Evolutionary conservation across 192 early-diverging fungal genomes (phyloP).

Genomic region (Backusella mclennaniae): DNA sequence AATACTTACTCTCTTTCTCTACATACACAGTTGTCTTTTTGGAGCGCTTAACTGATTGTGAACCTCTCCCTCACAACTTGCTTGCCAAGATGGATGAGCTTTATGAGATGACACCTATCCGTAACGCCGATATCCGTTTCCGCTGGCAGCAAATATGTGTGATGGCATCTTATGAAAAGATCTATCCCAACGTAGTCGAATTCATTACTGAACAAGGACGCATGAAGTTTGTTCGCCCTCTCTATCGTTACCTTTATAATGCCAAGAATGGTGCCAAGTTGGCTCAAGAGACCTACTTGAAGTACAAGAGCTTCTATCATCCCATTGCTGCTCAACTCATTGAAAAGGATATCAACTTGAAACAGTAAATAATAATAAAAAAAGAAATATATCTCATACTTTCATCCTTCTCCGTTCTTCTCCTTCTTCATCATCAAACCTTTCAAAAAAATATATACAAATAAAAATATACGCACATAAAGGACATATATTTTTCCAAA

Average conservation of each 20-base stretch:
- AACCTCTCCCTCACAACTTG: constrained; percentile 54
- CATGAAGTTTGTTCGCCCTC: constrained; percentile 90
- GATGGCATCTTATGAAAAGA: constrained; percentile 68
- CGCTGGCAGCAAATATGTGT: constrained; percentile 85
- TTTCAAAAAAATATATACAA: not conserved
- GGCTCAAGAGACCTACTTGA: constrained; percentile 78
- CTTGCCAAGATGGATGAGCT: constrained; percentile 67
- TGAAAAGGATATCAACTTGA: constrained; percentile 67
- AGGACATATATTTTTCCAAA: not conserved
- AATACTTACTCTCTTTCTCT: not conserved
- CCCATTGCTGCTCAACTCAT: constrained; percentile 91
- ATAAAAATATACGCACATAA: not conserved
- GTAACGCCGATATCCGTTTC: constrained; percentile 86
- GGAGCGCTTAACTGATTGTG: constrained; percentile 65
- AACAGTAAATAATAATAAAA: not conserved
- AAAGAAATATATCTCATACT: not conserved
- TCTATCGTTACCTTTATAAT: constrained; percentile 71
- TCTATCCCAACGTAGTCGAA: constrained; percentile 67
- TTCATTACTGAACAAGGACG: constrained; percentile 87
- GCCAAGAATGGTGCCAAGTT: constrained; percentile 70
- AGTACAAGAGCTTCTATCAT: constrained; percentile 84
- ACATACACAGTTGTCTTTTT: constrained; percentile 71
- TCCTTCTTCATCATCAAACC: not conserved
- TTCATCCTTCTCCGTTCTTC: not conserved
- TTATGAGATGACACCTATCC: constrained; percentile 66